These are phyloP conservation scores for Sutorius eximius DNA, from an alignment of 1,284 basidiomycete genomes.

Conservation along the genomic window DNA sequence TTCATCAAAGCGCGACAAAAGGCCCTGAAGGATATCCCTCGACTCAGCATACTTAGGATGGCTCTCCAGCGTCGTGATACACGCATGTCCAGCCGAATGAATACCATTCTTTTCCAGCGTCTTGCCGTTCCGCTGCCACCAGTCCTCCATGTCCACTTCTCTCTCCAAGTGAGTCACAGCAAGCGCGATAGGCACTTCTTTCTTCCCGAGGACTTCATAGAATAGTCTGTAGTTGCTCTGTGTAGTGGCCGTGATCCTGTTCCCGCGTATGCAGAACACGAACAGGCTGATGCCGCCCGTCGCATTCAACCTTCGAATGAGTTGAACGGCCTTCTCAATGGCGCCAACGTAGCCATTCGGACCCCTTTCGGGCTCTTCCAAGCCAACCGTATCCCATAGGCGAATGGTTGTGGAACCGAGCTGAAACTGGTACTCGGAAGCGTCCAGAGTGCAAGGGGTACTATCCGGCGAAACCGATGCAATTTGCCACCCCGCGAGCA, in stretches of 20 bases:
- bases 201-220: slow-evolving; percentile 32
- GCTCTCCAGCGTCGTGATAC: slow-evolving; percentile 24
- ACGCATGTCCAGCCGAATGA: slow-evolving; percentile 28
- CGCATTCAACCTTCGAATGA: slow-evolving; percentile 25
- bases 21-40: slow-evolving; percentile 11
- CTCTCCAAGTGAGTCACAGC: slow-evolving; percentile 34
- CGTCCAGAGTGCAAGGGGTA: slow-evolving; percentile 26
- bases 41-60: slow-evolving; percentile 24
- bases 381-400: slow-evolving; percentile 33
- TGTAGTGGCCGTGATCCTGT: slow-evolving; percentile 23
- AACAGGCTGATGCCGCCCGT: slow-evolving; percentile 33
- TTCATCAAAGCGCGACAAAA: slow-evolving; percentile 21
- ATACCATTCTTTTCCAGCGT: slow-evolving; percentile 24
- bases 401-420: slow-evolving; percentile 24
- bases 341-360: slow-evolving; percentile 24
- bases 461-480: slow-evolving; percentile 29
- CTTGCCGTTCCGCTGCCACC: slow-evolving; percentile 30
- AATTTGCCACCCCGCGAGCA: slow-evolving; percentile 28
- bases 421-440: slow-evolving; percentile 27
- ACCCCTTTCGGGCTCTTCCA: slow-evolving; percentile 30
- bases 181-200: slow-evolving; percentile 33
- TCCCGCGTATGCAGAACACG: slow-evolving; percentile 37
- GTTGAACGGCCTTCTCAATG: slow-evolving; percentile 31
- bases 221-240: slow-evolving; percentile 34
- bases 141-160: slow-evolving; percentile 33